Conservation (phyloP, 371 early-diverging fungal genomes). For the Syncephalastrum contaminatum region DNA sequence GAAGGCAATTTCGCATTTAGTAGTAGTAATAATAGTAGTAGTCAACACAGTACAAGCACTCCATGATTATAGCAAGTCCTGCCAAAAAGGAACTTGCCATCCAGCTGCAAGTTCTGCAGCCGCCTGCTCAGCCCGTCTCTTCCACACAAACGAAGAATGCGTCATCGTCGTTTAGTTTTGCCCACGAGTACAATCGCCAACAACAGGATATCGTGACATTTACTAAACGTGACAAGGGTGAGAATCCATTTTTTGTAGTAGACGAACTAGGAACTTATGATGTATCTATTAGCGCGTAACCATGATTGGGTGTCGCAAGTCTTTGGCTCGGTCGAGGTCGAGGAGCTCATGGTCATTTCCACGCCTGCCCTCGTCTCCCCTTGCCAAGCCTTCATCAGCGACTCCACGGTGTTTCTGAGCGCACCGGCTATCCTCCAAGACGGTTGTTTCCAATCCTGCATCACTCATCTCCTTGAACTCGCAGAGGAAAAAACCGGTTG, state of each 20-base stretch:
- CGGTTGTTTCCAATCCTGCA: conserved; percentile 18
- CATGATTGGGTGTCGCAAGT: conserved; percentile 34
- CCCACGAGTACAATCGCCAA: conserved; percentile 10
- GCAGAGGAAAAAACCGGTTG: conserved; percentile 46
- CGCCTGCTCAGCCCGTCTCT: conserved; percentile 12
- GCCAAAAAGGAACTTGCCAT: conserved; percentile 42
- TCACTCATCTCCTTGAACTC: conserved; percentile 40
- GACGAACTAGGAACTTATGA: background rate
- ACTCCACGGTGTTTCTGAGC: conserved; percentile 42
- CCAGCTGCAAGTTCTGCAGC: conserved; percentile 33
- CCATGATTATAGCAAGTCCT: conserved; percentile 51
- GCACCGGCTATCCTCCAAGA: conserved; percentile 21
- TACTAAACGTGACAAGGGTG: conserved; percentile 12
- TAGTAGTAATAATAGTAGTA: conserved; percentile 39
- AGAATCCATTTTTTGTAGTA: background rate
- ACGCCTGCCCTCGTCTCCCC: conserved; percentile 16
- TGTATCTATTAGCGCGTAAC: background rate
- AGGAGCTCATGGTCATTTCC: conserved; percentile 30
- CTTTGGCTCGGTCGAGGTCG: conserved; percentile 34
- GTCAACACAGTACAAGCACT: conserved; percentile 13
- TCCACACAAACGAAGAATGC: conserved; percentile 8
- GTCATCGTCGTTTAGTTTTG: background rate
- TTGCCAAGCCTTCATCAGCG: conserved; percentile 48
- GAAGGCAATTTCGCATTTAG: conserved; percentile 42
- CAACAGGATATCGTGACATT: conserved; percentile 16